Base-by-base conservation (phyloP, 2,329 filamentous ascomycete genomes). In the Tolypocladium paradoxum region DNA sequence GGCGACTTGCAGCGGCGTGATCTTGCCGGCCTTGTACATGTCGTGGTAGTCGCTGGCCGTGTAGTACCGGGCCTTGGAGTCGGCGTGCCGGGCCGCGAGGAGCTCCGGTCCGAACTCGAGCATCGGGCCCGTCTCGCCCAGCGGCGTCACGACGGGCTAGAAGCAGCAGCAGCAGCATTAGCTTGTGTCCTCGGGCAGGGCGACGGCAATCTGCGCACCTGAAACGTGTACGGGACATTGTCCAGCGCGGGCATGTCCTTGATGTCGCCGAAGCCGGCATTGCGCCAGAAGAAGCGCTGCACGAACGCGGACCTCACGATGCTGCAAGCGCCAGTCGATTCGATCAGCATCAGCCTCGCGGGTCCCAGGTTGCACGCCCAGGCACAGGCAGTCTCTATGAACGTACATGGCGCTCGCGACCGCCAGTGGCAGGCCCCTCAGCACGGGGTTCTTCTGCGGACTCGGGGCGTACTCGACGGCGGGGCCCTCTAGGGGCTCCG, bases 21-120 rank as follows among this genome's bases (percentile, higher is more conserved):
- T 64, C 55, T 77, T 73, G 50, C 88, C 87, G 6, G 81, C 81
- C 56, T 76, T 77, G 71, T 91, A 95, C 40, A 87, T 78, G 50
- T 80, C 77, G 65, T 90, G 84, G 65, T 90, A 96, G 70, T 96
- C 89, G 14, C 79, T 77, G 27, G 83, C 79, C 4, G 87, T 87
- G 65, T 84, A 81, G 70, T 87, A 89, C 46, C 79, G 76, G 18
- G 72, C 74, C 6, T 67, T 60, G 14, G 73, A 63, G 46, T 70
- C 64, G 18, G 68, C 63, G 8, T 76, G 69, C 49, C 72, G 70
- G 12, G 68, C 68, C 47, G 66, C 64, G 48, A 68, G 65, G 4
- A 78, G 68, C 36, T 73, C 68, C 0, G 70, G 58, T 3, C 70
- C 72, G 36, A 78, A 67, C 4, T 70, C 65, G 4, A 76, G 65